Conservation (phyloP, 2,329 filamentous ascomycete species). For the Lasiodiplodia sp. region DNA sequence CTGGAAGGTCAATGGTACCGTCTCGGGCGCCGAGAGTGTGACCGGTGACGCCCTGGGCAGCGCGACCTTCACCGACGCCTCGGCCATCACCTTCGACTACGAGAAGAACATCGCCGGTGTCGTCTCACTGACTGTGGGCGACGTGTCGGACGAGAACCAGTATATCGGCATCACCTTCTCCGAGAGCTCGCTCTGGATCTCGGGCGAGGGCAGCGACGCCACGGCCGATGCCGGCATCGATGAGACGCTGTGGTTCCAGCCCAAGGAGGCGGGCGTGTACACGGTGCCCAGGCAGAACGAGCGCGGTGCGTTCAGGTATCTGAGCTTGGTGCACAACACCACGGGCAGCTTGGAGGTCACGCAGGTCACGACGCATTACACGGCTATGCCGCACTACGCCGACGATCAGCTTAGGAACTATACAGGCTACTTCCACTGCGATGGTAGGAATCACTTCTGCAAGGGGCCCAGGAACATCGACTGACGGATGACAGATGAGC, state of each 20-base stretch:
- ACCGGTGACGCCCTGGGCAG: constrained; percentile 39
- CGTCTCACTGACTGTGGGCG: constrained; percentile 35
- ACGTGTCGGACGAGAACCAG: constrained; percentile 36
- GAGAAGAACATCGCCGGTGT: constrained; percentile 53
- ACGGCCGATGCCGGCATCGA: constrained; percentile 57
- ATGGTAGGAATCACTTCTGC: constrained; percentile 38
- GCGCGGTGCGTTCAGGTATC: constrained; percentile 56
- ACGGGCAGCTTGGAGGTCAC: constrained; percentile 24
- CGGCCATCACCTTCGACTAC: constrained; percentile 53
- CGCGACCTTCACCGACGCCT: constrained; percentile 43
- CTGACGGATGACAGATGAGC: constrained; percentile 42
- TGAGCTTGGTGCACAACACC: constrained; percentile 45
- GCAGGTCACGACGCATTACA: constrained; percentile 26
- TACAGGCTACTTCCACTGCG: constrained; percentile 52
- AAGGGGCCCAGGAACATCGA: background rate
- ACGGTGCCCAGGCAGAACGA: constrained; percentile 51
- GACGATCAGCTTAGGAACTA: constrained; percentile 47
- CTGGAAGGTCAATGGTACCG: constrained; percentile 50
- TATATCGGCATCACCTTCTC: constrained; percentile 54
- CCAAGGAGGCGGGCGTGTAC: constrained; percentile 49
- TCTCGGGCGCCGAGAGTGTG: constrained; percentile 45
- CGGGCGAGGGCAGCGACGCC: constrained; percentile 54
- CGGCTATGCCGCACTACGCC: constrained; percentile 40
- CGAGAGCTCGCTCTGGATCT: constrained; percentile 59
- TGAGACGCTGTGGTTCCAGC: constrained; percentile 56